phyloP scores from a whole-genome alignment of 345 rosid genomes.

The Corymbia maculata region DNA sequence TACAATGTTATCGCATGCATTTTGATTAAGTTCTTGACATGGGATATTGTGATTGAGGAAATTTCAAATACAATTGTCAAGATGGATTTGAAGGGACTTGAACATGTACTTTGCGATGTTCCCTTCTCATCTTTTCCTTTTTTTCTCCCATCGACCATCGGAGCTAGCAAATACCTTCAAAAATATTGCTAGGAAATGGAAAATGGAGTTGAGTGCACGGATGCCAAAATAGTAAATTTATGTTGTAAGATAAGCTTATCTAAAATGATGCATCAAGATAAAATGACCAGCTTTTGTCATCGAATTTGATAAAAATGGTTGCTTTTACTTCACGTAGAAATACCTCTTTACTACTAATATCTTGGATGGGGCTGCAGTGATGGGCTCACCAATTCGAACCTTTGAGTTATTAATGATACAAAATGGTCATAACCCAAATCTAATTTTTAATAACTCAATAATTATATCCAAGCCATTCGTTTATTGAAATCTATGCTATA shows the following conservation, averaged over 20 bases:
- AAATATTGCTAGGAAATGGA: no score
- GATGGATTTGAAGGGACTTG: neutral
- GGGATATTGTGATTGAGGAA: neutral
- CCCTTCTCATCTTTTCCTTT: no score
- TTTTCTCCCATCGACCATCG: no score
- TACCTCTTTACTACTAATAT: accelerated
- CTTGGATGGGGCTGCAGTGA: accelerated
- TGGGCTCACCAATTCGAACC: accelerated
- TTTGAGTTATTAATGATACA: accelerated
- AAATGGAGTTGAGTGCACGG: no score
- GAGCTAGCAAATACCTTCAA: no score
- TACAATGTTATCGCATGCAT: neutral
- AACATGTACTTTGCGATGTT: neutral
- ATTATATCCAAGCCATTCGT: no score
- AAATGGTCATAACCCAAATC: no score
- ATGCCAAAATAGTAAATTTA: no score
- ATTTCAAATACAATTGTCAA: neutral
- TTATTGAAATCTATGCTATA: no score
- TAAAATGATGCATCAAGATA: no score
- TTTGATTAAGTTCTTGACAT: neutral
- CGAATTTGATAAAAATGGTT: no score
- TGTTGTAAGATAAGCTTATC: neutral
- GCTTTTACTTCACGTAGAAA: accelerated
- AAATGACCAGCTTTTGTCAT: neutral
- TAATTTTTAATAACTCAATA: no score